Evolutionary conservation across 2,329 filamentous ascomycete genomes (phyloP), one percentile per base, ranked within the genome.

Genomic region (Penicillium rolfsii): DNA sequence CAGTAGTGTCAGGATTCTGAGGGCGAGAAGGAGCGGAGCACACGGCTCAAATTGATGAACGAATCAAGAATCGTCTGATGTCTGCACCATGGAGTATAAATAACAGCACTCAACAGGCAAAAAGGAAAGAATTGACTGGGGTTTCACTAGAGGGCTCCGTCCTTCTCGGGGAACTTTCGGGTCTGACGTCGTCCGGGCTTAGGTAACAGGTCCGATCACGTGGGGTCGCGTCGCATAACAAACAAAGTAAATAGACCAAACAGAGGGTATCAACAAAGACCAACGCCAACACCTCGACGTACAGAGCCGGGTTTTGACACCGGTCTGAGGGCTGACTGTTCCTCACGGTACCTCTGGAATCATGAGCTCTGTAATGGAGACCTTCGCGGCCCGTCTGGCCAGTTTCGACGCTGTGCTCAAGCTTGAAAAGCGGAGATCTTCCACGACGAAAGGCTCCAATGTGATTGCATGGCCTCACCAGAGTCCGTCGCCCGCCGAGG

Each of bases 381-480:
- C 89, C 16, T 88, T 88, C 66, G 87, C 92, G 66, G 89, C 88
- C 69, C 91, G 95, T 52, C 79, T 97, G 38, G 88, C 87, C 35
- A 94, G 92, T 11, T 99, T 98, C 76, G 84, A 90, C 54, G 82
- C 81, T 57, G 77, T 85, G 2, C 84, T 90, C 57, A 73, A 74
- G 45, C 83, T 85, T 12, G 79, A 84, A 40, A 91, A 91, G 76
- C 87, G 91, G 70, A 85, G 91, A 73, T 83, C 85, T 33, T 95
- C 91, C 12, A 85, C 83, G 60, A 82, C 82, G 52, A 81, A 86
- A 63, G 84, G 84, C 68, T 84, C 84, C 62, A 85, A 72, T 81
- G 80, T 46, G 73, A 56, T 78, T 85, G 50, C 84, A 74, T 99
- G 95, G 95, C 93, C 94, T 24, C 91, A 97, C 75, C 83, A 85